Conservation (phyloP, 345 rosid genomes). For the Arabidopsis suecica region DNA sequence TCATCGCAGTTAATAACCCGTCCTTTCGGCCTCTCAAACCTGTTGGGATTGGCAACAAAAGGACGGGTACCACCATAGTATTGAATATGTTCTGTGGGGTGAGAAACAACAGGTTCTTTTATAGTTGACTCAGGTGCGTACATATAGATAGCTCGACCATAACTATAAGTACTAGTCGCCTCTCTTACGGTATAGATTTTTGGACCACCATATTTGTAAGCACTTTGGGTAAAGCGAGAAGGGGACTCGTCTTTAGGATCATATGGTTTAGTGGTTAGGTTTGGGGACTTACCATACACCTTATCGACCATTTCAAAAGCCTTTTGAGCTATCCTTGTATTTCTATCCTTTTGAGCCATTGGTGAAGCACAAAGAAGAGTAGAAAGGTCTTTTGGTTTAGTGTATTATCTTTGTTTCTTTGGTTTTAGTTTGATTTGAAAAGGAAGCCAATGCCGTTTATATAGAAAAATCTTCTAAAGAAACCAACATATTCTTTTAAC, state of each 20-base stretch:
- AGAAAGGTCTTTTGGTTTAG: conserved; percentile 8
- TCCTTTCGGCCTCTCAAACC: conserved; percentile 31
- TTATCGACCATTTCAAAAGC: conserved; percentile 38
- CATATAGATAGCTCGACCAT: conserved; percentile 19
- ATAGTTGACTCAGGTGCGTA: conserved; percentile 22
- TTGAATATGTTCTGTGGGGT: conserved; percentile 19
- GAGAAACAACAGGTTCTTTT: conserved; percentile 24
- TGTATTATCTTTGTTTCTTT: conserved; percentile 25
- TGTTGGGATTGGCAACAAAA: conserved; percentile 15
- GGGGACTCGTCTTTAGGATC: conserved; percentile 25
- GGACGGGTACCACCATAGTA: conserved; percentile 30
- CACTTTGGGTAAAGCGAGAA: conserved; percentile 26
- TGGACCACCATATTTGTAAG: conserved; percentile 30
- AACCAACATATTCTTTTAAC: conserved; percentile 7
- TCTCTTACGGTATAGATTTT: conserved; percentile 33
- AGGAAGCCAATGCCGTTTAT: conserved; percentile 13
- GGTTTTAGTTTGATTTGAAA: conserved; percentile 20
- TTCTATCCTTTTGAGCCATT: conserved; percentile 36
- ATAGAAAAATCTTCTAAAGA: conserved; percentile 16
- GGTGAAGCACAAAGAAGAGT: conserved; percentile 24
- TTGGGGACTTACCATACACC: conserved; percentile 22
- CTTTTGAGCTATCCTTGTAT: conserved; percentile 23
- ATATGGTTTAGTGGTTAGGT: conserved; percentile 12
- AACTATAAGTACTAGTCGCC: background rate
- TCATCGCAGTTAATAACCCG: conserved; percentile 40